Conservation (phyloP, 139 green algal genomes). For the Chlamydomonas sp. region DNA sequence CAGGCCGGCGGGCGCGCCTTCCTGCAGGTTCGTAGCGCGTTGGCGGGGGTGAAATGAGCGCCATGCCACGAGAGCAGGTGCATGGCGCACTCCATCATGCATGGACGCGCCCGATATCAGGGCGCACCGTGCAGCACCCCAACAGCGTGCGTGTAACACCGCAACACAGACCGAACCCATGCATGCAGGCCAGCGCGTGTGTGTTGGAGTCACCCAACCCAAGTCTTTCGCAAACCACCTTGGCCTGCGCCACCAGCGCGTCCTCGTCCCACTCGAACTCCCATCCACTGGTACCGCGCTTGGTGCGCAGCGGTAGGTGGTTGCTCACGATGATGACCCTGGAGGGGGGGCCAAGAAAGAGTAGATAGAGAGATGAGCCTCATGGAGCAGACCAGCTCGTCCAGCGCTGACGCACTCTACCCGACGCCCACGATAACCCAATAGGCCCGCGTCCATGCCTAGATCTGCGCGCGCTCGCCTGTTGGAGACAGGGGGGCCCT, state of each 20-base stretch:
- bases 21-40: no score
- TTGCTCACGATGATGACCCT: constrained; percentile 90
- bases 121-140: no score
- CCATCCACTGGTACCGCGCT: constrained; percentile 47
- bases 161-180: no score
- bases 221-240: constrained; percentile 32
- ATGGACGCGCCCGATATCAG: no score
- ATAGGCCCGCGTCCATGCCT: not conserved
- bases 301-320: constrained; percentile 73
- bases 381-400: not conserved
- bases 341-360: constrained; percentile 12
- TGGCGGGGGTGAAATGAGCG: no score
- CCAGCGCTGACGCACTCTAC: not conserved
- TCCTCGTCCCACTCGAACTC: constrained; percentile 93
- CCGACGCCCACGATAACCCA: not conserved
- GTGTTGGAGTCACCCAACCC: not conserved
- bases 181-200: not conserved
- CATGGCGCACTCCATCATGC: no score
- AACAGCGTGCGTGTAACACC: no score
- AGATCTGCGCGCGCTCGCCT: not conserved
- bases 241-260: constrained; percentile 85
- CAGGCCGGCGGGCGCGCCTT: constrained; percentile 59
- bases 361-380: not conserved
- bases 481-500: not conserved
- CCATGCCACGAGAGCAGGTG: no score